A percentile compares a stretch with the other conserved stretches of the same genome.
phyloP scores from a whole-genome alignment of 2,329 filamentous ascomycete species.

The Fusarium sp. region DNA sequence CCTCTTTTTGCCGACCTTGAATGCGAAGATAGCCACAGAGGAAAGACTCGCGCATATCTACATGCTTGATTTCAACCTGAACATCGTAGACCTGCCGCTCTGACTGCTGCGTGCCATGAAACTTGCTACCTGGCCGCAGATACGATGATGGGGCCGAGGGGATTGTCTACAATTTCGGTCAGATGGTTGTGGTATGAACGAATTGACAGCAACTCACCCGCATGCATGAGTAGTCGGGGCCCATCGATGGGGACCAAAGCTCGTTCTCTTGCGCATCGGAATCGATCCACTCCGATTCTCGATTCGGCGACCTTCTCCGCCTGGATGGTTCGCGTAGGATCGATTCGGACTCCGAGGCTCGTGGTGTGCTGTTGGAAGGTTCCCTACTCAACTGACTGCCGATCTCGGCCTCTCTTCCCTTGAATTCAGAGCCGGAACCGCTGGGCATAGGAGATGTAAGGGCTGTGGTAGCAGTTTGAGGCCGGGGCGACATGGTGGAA shows the following conservation, averaged over 20 bases:
- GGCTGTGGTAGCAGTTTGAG: slow-evolving; percentile 48
- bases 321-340: slow-evolving; percentile 21
- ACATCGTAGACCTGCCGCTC: slow-evolving; percentile 95
- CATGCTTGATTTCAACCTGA: slow-evolving; percentile 95
- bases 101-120: slow-evolving; percentile 90
- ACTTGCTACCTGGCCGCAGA: slow-evolving; percentile 86
- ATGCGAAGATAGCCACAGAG: slow-evolving; percentile 95
- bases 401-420: slow-evolving; percentile 46
- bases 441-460: slow-evolving; percentile 48
- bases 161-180: slow-evolving; percentile 62
- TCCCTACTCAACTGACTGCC: slow-evolving; percentile 39
- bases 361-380: slow-evolving; percentile 32
- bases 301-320: slow-evolving; percentile 28
- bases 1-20: slow-evolving; percentile 71
- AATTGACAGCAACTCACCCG: slow-evolving; percentile 45
- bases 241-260: slow-evolving; percentile 50
- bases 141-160: slow-evolving; percentile 86
- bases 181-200: slow-evolving; percentile 5
- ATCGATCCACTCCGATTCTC: slow-evolving; percentile 39
- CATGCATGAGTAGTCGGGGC: slow-evolving; percentile 50
- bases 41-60: slow-evolving; percentile 93
- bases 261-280: slow-evolving; percentile 44
- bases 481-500: slow-evolving; percentile 56
- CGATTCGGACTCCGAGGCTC: slow-evolving; percentile 32
- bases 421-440: slow-evolving; percentile 47